A percentile compares a stretch with the other conserved stretches of the same genome.
Evolutionary conservation across 2,329 filamentous ascomycete species (phyloP).

Genomic region (Trichoderma aggressivum): DNA sequence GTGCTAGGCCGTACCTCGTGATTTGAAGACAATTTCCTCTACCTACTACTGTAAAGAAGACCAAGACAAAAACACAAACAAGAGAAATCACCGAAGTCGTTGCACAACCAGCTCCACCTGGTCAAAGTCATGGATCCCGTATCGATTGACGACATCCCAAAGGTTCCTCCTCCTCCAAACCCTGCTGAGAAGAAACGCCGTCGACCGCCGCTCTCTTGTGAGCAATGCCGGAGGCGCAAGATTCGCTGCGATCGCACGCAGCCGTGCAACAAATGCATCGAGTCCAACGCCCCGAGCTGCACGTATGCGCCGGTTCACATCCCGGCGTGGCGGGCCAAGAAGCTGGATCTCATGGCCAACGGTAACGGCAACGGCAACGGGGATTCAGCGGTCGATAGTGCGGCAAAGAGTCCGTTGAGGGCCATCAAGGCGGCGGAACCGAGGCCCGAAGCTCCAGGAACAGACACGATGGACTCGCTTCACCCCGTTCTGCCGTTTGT

Average conservation of each 20-base stretch:
- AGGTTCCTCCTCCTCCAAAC: background rate
- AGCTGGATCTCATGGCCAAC: constrained; percentile 1
- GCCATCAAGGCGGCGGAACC: constrained; percentile 3
- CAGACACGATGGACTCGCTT: background rate
- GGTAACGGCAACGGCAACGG: background rate
- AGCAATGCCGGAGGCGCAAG: constrained; percentile 58
- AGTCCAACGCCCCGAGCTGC: constrained; percentile 53
- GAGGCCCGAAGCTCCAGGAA: background rate
- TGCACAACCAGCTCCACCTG: background rate
- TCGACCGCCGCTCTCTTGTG: constrained; percentile 48
- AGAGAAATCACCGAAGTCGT: background rate
- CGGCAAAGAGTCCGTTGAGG: background rate
- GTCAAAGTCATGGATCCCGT: background rate
- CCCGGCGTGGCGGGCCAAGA: constrained; percentile 29
- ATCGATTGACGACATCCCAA: background rate
- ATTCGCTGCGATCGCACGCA: constrained; percentile 57
- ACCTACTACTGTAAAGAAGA: too few species aligned
- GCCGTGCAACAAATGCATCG: constrained; percentile 59
- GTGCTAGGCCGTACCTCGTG: background rate
- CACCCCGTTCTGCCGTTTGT: background rate
- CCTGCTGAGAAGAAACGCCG: constrained; percentile 36
- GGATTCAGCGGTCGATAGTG: background rate
- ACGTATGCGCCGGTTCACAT: constrained; percentile 45
- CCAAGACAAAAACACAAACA: background rate
- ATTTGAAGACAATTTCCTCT: background rate